phyloP scores from a whole-genome alignment of 73 alveolate species.

The Tetrahymena malaccensis region DNA sequence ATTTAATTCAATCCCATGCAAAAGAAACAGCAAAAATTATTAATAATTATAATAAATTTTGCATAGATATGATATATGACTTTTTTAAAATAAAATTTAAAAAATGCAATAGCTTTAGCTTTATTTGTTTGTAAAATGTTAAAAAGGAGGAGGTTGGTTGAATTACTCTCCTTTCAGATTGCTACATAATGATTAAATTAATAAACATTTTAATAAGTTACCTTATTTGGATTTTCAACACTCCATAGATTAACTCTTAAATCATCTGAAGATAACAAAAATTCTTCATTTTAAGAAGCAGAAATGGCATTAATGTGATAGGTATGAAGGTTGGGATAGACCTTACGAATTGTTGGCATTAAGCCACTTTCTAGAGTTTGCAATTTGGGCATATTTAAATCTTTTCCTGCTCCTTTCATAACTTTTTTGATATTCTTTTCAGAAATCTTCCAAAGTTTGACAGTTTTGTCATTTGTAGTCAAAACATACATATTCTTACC shows the following conservation, averaged over 20 bases:
- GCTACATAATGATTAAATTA: background rate
- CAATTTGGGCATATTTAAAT: slow-evolving; percentile 38
- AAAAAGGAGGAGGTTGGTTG: background rate
- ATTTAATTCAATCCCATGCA: background rate
- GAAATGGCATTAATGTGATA: slow-evolving; percentile 40
- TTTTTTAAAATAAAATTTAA: background rate
- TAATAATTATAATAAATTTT: background rate
- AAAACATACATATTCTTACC: slow-evolving; percentile 46
- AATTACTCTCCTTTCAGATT: background rate
- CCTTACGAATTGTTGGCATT: slow-evolving; percentile 33
- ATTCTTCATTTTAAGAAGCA: slow-evolving; percentile 39
- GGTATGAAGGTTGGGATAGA: slow-evolving; percentile 35
- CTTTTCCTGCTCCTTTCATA: slow-evolving; percentile 29
- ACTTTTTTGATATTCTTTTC: slow-evolving; percentile 34
- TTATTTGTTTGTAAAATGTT: background rate
- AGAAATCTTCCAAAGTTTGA: slow-evolving; percentile 50
- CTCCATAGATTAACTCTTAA: slow-evolving; percentile 42
- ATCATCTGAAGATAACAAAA: slow-evolving; percentile 37
- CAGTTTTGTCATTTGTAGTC: slow-evolving; percentile 62
- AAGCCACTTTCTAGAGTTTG: slow-evolving; percentile 38
- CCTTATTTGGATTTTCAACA: slow-evolving; percentile 25
- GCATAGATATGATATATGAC: background rate
- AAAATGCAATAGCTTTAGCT: background rate
- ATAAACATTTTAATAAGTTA: background rate
- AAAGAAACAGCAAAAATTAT: background rate